Conservation (phyloP, 1,284 basidiomycete species). For the Athelia sp. region DNA sequence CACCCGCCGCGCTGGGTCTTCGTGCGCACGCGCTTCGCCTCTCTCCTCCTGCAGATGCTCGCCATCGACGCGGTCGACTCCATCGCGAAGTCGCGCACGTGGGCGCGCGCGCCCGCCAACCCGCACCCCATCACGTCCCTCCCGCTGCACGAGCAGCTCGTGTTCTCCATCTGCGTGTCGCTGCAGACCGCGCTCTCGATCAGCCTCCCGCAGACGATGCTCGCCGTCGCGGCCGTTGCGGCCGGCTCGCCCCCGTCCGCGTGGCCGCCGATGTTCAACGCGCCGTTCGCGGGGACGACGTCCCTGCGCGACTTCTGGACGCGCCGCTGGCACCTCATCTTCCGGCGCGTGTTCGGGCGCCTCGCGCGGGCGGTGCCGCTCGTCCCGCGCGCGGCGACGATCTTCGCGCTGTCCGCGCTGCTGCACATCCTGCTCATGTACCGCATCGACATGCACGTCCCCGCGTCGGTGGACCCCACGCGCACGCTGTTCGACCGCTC, state of each 20-base stretch:
- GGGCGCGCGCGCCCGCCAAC: conserved; percentile 5
- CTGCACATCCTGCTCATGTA: conserved; percentile 14
- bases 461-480: not conserved
- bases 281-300: conserved; percentile 9
- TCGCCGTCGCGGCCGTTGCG: conserved; percentile 8
- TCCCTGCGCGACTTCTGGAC: conserved; percentile 20
- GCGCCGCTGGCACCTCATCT: conserved; percentile 17
- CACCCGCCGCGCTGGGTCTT: conserved; percentile 2
- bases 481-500: conserved; percentile 9
- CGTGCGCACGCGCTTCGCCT: conserved; percentile 2
- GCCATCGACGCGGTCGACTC: conserved; percentile 12
- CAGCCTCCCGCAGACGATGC: not conserved
- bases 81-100: conserved; percentile 9
- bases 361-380: conserved; percentile 4
- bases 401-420: conserved; percentile 12
- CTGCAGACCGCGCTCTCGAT: conserved; percentile 2
- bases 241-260: conserved; percentile 7
- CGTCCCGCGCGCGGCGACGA: conserved; percentile 6
- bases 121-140: conserved; percentile 12
- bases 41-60: conserved; percentile 8
- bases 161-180: conserved; percentile 9
- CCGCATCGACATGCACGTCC: conserved; percentile 3
- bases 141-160: conserved; percentile 10
- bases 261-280: conserved; percentile 16
- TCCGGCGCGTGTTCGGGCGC: conserved; percentile 14